Base-by-base conservation (phyloP, 2,329 filamentous ascomycete species). In the Hypoxylon sp. region DNA sequence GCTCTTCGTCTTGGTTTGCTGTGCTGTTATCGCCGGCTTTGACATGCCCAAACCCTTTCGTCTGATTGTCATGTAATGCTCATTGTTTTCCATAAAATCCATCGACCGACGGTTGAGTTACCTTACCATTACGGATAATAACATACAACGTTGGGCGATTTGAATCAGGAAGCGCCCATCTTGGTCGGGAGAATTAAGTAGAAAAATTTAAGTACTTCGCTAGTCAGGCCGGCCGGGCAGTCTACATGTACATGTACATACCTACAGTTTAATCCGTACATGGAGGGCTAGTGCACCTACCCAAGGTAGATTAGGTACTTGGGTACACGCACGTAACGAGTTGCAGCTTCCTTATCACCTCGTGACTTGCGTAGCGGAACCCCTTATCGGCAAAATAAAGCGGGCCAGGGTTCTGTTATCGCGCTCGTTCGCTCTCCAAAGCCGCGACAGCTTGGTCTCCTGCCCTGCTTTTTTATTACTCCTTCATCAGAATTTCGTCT, bases 361-460 rank as follows among this genome's bases (percentile, higher is more conserved):
- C 47, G 62, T 65, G 62, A 58, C 41, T 18, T 35, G 31, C 31
- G n/a, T 35, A 35, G 6, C 9, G 8, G 27, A 35, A 17, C 15
- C n/a, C n/a, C 5, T 35, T 4, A 8, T 3, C 15, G 37, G 38
- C 38, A 45, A 42, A 58, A 58, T 55, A 53, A 59, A 48, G 31
- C 41, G 53, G 55, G 15, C 29, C 49, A 27, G 35, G n/a, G 41
- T 50, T 51, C 47, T 45, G 47, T 64, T 65, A 65, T 65, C 63
- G 54, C 51, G 52, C 40, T 57, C 51, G 58, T 58, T 50, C 58
- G 56, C 20, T 46, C 45, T 45, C 55, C 60, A 41, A 55, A 60
- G 61, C 63, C 64, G 67, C 66, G 66, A 66, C 67, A 67, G 65
- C 66, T 69, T 61, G 55, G 63, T 58, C 51, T 45, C 55, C 48